These are phyloP conservation scores for Amanita subjunquillea DNA, from an alignment of 768 basidiomycete genomes.

Conservation along the genomic window DNA sequence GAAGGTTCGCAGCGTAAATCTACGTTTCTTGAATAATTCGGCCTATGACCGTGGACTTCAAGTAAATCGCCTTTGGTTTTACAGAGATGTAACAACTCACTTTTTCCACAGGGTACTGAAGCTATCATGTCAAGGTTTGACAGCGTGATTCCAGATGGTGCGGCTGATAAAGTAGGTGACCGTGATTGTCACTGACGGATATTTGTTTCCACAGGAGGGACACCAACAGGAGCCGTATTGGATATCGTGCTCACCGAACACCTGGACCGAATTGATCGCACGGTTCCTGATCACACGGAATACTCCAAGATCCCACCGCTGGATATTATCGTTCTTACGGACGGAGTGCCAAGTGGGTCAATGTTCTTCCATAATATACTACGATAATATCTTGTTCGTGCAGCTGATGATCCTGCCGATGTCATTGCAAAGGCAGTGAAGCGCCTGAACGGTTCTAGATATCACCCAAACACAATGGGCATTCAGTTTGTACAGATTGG, in stretches of 20 bases:
- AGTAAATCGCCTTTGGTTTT: not conserved
- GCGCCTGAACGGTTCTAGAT: constrained; percentile 13
- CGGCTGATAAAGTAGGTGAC: not conserved
- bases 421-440: constrained; percentile 15
- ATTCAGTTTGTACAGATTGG: constrained; percentile 9
- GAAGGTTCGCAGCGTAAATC: constrained; percentile 14
- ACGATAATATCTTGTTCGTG: not conserved
- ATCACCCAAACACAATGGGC: constrained; percentile 17
- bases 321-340: constrained; percentile 24
- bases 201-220: constrained; percentile 11
- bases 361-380: not conserved
- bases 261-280: constrained; percentile 12
- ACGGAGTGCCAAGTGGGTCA: constrained; percentile 19
- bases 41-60: not conserved
- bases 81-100: not conserved
- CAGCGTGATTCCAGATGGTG: constrained; percentile 11
- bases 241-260: constrained; percentile 12
- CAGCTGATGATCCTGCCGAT: constrained; percentile 12
- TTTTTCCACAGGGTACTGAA: constrained; percentile 10
- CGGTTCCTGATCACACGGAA: not conserved
- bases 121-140: constrained; percentile 13
- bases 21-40: constrained; percentile 17
- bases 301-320: constrained; percentile 18
- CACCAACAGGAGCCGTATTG: constrained; percentile 20
- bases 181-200: not conserved